phyloP scores from a whole-genome alignment of 1,284 basidiomycete species.

The Chalciporus sp. region DNA sequence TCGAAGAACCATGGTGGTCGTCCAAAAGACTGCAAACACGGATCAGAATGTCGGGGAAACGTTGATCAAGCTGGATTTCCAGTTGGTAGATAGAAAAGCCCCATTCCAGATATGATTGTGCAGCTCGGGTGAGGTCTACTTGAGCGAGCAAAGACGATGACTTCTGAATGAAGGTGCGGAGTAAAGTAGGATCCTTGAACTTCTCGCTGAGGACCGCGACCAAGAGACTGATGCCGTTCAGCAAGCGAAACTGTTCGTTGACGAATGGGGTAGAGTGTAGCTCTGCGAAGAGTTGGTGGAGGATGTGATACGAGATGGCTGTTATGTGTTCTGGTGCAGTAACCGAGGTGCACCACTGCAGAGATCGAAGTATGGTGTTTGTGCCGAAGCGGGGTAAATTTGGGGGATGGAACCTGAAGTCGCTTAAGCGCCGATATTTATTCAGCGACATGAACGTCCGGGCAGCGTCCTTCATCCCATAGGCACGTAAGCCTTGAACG shows the following conservation, averaged over 20 bases:
- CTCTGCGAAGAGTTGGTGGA: slow-evolving; percentile 73
- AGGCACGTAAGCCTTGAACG: slow-evolving; percentile 41
- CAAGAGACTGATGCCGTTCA: slow-evolving; percentile 77
- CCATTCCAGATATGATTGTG: slow-evolving; percentile 81
- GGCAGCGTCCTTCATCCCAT: slow-evolving; percentile 36
- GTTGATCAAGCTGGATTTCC: slow-evolving; percentile 43
- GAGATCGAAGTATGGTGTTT: slow-evolving; percentile 50
- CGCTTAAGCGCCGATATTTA: slow-evolving; percentile 48
- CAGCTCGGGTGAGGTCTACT: slow-evolving; percentile 65
- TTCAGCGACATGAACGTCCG: slow-evolving; percentile 52
- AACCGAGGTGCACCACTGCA: slow-evolving; percentile 57
- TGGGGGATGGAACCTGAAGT: slow-evolving; percentile 57
- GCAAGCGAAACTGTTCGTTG: slow-evolving; percentile 81
- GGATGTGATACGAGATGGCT: slow-evolving; percentile 73
- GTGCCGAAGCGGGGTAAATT: slow-evolving; percentile 62
- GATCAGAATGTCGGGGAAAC: slow-evolving; percentile 66
- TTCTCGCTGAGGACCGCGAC: slow-evolving; percentile 59
- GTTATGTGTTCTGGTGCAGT: slow-evolving; percentile 42
- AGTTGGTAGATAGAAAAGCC: slow-evolving; percentile 56
- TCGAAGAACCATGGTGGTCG: slow-evolving; percentile 43
- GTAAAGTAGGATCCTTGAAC: slow-evolving; percentile 59
- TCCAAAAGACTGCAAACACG: slow-evolving; percentile 62
- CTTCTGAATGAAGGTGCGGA: slow-evolving; percentile 71
- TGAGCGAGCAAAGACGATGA: slow-evolving; percentile 68
- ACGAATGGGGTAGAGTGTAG: slow-evolving; percentile 75